These are phyloP conservation scores for Borovskyia barvae DNA, from an alignment of 208 protist species.

Conservation along the genomic window DNA sequence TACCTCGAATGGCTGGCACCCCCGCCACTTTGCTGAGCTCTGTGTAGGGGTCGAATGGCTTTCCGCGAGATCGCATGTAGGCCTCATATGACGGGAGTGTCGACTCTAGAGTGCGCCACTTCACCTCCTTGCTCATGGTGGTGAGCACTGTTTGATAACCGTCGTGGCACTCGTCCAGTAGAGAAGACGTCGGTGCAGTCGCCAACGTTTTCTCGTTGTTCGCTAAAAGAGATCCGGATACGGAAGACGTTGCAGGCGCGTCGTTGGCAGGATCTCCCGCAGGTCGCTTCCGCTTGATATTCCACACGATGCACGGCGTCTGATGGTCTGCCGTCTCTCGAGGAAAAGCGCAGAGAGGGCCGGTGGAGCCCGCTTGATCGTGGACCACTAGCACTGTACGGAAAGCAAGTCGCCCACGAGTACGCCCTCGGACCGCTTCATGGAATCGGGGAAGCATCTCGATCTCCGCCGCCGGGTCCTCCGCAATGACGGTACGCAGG, in stretches of 20 bases:
- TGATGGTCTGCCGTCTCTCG: constrained; percentile 7
- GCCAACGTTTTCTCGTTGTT: too few relatives aligned
- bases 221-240: too few relatives aligned
- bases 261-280: background rate
- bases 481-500: constrained; percentile 69
- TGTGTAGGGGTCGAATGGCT: constrained; percentile 38
- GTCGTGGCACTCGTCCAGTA: constrained; percentile 73
- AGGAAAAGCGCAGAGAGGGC: constrained; percentile 39
- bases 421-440: constrained; percentile 36
- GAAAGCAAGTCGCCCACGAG: constrained; percentile 45
- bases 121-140: constrained; percentile 54
- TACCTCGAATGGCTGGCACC: constrained; percentile 66
- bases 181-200: constrained; percentile 23
- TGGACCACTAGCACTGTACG: constrained; percentile 75
- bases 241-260: background rate
- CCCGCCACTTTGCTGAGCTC: constrained; percentile 60
- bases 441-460: constrained; percentile 62
- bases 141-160: constrained; percentile 66
- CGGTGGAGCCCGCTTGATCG: constrained; percentile 57
- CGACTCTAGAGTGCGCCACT: constrained; percentile 36
- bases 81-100: constrained; percentile 22
- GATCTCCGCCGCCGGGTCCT: constrained; percentile 61
- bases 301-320: constrained; percentile 52
- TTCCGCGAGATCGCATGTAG: constrained; percentile 12
- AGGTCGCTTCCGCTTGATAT: constrained; percentile 25